phyloP scores from a whole-genome alignment of 2,329 filamentous ascomycete species.

The Aspergillus pseudoterreus region DNA sequence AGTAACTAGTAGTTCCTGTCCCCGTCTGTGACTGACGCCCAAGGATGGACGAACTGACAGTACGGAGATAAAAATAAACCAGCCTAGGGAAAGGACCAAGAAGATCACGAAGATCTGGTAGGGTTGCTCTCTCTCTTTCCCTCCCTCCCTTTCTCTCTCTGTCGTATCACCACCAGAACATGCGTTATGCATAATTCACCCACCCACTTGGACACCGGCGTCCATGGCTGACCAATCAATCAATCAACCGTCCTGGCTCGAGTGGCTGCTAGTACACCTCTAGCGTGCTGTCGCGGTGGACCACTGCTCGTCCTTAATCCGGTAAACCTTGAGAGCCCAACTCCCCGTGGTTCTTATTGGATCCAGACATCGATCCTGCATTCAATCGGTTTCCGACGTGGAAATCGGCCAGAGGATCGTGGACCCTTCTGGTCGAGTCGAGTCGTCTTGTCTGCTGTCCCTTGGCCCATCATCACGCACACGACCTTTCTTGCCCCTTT shows the following conservation, averaged over 20 bases:
- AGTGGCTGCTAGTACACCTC: too few species aligned
- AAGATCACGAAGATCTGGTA: background rate
- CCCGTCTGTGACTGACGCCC: too few species aligned
- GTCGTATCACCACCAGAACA: background rate
- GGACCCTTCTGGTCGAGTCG: too few species aligned
- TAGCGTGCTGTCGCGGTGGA: background rate
- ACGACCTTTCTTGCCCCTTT: background rate
- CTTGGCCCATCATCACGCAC: background rate
- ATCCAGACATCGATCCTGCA: background rate
- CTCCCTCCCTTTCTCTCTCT: too few species aligned
- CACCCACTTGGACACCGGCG: too few species aligned
- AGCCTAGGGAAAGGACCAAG: background rate
- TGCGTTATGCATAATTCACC: background rate
- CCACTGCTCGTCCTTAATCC: constrained; percentile 1
- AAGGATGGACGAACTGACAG: too few species aligned
- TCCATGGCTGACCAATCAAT: background rate
- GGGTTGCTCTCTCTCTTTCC: background rate
- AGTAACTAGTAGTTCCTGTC: too few species aligned
- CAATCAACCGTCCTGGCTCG: too few species aligned
- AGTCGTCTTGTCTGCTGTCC: background rate
- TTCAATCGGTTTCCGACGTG: background rate
- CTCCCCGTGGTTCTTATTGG: background rate
- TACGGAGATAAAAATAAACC: too few species aligned
- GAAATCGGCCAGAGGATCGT: too few species aligned
- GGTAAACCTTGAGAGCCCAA: constrained; percentile 6